A percentile compares a stretch with the other conserved stretches of the same genome.
phyloP scores from a whole-genome alignment of 2,329 filamentous ascomycete genomes.

The Penicillium sp. region DNA sequence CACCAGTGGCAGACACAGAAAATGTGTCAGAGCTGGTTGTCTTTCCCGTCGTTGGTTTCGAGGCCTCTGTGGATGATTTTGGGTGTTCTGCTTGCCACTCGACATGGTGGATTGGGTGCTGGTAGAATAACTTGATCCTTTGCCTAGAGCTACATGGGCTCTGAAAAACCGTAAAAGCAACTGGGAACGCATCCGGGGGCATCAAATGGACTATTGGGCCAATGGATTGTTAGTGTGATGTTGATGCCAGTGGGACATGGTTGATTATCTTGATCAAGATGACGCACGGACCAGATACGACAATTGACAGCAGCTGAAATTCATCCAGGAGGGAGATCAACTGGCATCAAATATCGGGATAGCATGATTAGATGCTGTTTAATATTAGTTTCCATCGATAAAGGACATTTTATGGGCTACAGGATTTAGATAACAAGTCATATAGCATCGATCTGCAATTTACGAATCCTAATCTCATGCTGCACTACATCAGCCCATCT shows the following conservation, averaged over 20 bases:
- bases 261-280: not conserved
- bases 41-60: constrained; percentile 27
- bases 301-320: not conserved
- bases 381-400: not conserved
- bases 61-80: constrained; percentile 4
- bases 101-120: constrained; percentile 14
- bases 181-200: constrained; percentile 4
- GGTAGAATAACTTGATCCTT: constrained; percentile 4
- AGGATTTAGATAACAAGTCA: not conserved
- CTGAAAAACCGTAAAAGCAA: not conserved
- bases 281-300: constrained; percentile 1
- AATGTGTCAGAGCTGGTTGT: constrained; percentile 48
- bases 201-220: not conserved
- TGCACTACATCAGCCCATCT: not conserved
- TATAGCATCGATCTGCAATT: not conserved
- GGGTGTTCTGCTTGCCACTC: constrained; percentile 6
- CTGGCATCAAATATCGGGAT: not conserved
- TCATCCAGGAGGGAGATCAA: not conserved
- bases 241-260: not conserved
- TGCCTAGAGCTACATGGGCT: not conserved
- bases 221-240: not conserved
- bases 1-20: constrained; percentile 62
- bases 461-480: not conserved
- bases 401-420: not conserved
- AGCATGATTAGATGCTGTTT: not conserved